Evolutionary conservation across 2,329 filamentous ascomycete species (phyloP).

Genomic region (Colletotrichum neosansevieriae): DNA sequence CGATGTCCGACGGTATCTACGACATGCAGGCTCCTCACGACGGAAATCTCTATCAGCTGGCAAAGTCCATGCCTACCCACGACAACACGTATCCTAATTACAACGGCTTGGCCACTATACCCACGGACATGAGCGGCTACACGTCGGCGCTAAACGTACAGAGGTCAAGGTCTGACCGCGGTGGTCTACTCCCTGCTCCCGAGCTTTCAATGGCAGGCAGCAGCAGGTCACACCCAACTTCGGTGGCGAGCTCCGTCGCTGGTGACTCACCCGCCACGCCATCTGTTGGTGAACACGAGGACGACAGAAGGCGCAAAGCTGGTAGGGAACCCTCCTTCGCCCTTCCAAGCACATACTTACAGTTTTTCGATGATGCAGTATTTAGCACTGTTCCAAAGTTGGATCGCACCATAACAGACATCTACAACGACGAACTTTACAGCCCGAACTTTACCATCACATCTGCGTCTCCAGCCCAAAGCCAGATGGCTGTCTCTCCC

Average conservation of each 20-base stretch:
- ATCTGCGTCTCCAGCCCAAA: conserved; percentile 61
- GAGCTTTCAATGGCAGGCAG: conserved; percentile 57
- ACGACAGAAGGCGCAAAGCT: conserved; percentile 63
- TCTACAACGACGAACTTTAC: conserved; percentile 87
- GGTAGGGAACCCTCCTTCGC: conserved; percentile 58
- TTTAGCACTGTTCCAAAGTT: conserved; percentile 75
- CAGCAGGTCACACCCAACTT: conserved; percentile 62
- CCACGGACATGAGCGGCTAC: conserved; percentile 54
- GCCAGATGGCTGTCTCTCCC: conserved; percentile 62
- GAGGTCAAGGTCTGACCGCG: conserved; percentile 53
- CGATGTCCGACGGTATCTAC: conserved; percentile 59
- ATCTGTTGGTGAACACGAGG: conserved; percentile 61
- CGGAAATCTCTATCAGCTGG: conserved; percentile 58
- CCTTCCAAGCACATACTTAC: conserved; percentile 49
- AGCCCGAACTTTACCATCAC: conserved; percentile 75
- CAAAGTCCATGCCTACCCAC: conserved; percentile 55
- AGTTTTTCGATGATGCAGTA: conserved; percentile 43
- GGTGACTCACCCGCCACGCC: conserved; percentile 72
- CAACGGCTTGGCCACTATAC: conserved; percentile 52
- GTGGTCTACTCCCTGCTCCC: conserved; percentile 58
- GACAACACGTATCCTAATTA: conserved; percentile 57
- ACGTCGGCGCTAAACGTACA: conserved; percentile 54
- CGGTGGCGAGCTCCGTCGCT: conserved; percentile 68
- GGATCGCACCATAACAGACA: conserved; percentile 86
- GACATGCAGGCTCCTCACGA: conserved; percentile 56